Evolutionary conservation across 768 basidiomycete genomes (phyloP), one percentile per base, ranked within the genome.

Genomic region (Tricholoma matsutake): DNA sequence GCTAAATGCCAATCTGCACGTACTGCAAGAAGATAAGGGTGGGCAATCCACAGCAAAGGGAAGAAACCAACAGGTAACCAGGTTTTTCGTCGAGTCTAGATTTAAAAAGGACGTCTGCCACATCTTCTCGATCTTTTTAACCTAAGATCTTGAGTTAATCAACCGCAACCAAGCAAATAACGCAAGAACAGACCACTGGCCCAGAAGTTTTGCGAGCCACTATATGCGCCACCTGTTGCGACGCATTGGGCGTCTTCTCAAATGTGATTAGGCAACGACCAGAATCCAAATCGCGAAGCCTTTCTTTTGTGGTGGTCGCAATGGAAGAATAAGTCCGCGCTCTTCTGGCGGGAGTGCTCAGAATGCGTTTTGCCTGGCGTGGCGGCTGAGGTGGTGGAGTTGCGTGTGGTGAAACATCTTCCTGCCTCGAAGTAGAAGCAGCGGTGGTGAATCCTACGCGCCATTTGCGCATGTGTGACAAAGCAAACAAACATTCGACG

Each of bases 51-150:
- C 31, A 55, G 31, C 16, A 28, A 55, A 35, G 31, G 39, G 54
- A 35, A 55, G 18, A 35, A 35, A 55, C 31, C 2, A 4, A 55
- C 54, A 37, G 7, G 54, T 55, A 18, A 55, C 32, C 31, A 55
- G 13, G 54, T 55, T 55, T 35, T 55, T 35, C 20, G 39, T 55
- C n/a, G 39, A 55, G 54, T 54, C 37, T 34, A 54, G n/a, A 25
- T 54, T 39, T 9, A 54, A 39, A 54, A 10, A 8, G 18, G 29
- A 16, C 18, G n/a, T 35, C 10, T 39, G 10, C 54, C 54, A 54
- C 22, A 54, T 49, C 25, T 11, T 28, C 47, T 49, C 25, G 49
- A 29, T 29, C 13, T 14, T 16, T 9, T 29, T 16, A 14, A 51
- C 49, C 49, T 51, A 51, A 51, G 28, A 29, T 51, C 7, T 51